Base-by-base conservation (phyloP, 2,329 filamentous ascomycete species). In the Alternaria longipes region DNA sequence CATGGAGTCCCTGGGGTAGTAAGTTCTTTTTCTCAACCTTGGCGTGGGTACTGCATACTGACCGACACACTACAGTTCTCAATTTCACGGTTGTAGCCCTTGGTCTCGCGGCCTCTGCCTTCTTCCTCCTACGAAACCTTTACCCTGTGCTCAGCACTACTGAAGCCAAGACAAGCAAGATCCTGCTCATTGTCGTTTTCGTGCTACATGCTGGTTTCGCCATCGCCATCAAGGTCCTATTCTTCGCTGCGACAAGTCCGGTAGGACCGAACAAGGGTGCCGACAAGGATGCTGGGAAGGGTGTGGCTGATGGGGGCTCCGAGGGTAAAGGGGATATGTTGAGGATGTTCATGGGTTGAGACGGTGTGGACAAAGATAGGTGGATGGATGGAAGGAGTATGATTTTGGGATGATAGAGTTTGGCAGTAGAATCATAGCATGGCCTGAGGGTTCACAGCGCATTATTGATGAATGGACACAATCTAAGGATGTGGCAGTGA, bases 71-170 rank as follows among this genome's bases (percentile, higher is more conserved):
- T 4, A 8, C 61, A 81, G 79, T 93, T 57, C 87, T 99, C 68
- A 99, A 99, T 83, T 98, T 92, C 87, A 87, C 93, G 18, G 97
- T 99, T 78, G 94, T 97, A 16, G 93, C 87, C 30, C 85, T 97
- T 30, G 78, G 79, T 18, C 77, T 81, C 56, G 76, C 73, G 2
- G 70, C 75, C 38, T 79, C 76, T 8, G 76, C 74, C 1, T 71
- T 76, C 52, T 81, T 81, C 68, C 70, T 81, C 22, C 72, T 81
- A 11, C 66, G 79, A 8, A 81, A 81, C 52, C 50, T 81, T 0
- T 84, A 83, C 80, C 95, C 95, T 1, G 91, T 99, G 18, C 87
- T 99, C 63, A 95, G 90, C 78, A 94, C 94, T 47, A 97, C 94
- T 34, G 95, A 98, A 79, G 89, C 90, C 64, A 93, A 97, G 84